Evolutionary conservation across 805 yeast species (phyloP).

Genomic region (Suhomyces sp.): DNA sequence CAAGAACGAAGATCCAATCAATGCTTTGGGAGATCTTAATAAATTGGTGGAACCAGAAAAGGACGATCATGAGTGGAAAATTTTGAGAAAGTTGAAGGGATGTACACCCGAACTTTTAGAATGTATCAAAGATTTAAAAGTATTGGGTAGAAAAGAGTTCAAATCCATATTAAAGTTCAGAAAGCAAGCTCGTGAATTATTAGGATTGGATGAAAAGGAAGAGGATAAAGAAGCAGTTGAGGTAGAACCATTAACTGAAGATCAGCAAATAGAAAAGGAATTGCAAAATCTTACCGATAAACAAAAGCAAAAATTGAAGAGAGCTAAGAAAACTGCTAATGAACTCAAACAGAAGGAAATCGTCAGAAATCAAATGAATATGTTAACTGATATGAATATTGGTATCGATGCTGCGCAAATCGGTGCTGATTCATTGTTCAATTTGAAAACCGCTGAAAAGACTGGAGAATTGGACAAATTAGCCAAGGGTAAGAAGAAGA

Average conservation of each 20-base stretch:
- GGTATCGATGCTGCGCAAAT: conserved; percentile 88
- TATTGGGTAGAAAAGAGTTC: conserved; percentile 92
- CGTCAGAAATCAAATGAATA: conserved; percentile 89
- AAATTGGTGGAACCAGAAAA: conserved; percentile 57
- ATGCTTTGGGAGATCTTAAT: conserved; percentile 70
- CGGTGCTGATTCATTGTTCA: conserved; percentile 79
- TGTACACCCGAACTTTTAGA: conserved; percentile 77
- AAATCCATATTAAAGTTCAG: conserved; percentile 84
- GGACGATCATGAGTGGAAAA: conserved; percentile 67
- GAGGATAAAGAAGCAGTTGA: conserved; percentile 54
- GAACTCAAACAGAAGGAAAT: conserved; percentile 86
- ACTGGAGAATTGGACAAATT: conserved; percentile 76
- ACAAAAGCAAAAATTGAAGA: conserved; percentile 64
- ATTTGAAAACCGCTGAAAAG: conserved; percentile 79
- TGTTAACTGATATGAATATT: conserved; percentile 88
- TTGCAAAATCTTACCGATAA: conserved; percentile 68
- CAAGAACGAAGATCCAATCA: conserved; percentile 77
- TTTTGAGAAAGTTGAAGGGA: conserved; percentile 66
- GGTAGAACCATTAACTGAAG: conserved; percentile 75
- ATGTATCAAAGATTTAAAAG: conserved; percentile 88
- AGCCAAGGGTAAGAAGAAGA: conserved; percentile 69
- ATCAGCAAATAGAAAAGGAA: conserved; percentile 85
- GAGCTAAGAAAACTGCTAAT: conserved; percentile 80
- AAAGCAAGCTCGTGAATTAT: conserved; percentile 71
- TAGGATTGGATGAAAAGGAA: conserved; percentile 63